Percentiles rank a stretch among this genome's conserved stretches.
Conservation (phyloP, 169 alveolate genomes). For the Babesia bigemina region DNA sequence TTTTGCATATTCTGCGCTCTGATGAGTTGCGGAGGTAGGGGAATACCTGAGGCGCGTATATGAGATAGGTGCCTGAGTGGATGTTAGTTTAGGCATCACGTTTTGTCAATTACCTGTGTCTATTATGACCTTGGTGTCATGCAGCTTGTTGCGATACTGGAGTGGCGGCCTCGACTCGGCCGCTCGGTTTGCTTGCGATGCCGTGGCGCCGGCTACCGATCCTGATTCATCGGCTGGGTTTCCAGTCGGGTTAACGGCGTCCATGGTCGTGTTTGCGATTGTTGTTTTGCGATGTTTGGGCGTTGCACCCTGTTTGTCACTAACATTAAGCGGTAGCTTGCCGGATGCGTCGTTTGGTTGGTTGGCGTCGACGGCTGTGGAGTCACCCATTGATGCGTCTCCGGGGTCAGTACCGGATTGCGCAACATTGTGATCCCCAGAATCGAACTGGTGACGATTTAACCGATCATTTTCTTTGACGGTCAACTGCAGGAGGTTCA, state of each 20-base stretch:
- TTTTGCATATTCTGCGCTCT: constrained; percentile 33
- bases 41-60: constrained; percentile 62
- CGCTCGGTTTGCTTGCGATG: background rate
- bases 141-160: constrained; percentile 14
- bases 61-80: constrained; percentile 49
- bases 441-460: too few relatives aligned
- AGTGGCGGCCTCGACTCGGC: too few relatives aligned
- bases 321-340: background rate
- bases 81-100: background rate
- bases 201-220: background rate
- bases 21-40: background rate
- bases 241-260: background rate
- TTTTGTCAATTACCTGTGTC: constrained; percentile 43
- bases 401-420: too few relatives aligned
- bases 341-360: background rate
- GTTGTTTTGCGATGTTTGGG: too few relatives aligned
- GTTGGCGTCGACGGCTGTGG: too few relatives aligned
- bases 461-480: background rate
- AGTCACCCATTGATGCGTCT: too few relatives aligned
- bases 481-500: constrained; percentile 33
- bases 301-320: too few relatives aligned
- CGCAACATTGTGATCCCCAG: too few relatives aligned
- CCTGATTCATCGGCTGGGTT: background rate
- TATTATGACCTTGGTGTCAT: constrained; percentile 55
- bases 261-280: background rate